Base-by-base conservation (phyloP, 1,139 yeast species). In the Nakaseomyces nivariensis region DNA sequence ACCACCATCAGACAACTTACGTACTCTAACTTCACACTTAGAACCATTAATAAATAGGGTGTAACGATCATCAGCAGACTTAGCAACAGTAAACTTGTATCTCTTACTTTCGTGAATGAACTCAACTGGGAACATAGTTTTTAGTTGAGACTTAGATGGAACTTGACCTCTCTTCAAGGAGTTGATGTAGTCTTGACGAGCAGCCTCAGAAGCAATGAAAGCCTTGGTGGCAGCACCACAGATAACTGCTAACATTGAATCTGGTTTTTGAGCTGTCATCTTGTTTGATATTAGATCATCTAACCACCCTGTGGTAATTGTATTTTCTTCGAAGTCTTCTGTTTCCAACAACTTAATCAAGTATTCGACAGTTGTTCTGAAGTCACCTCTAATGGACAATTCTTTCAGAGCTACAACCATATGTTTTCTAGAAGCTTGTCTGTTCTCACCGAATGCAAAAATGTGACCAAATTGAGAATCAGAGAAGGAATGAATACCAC, bases 381-480 rank as follows among this genome's bases (percentile, higher is more conserved):
- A 92, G 66, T 92, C 98, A 76, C 98, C 98, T 71, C 98, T 83
- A 63, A 92, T 92, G 52, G 95, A 85, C 61, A 92, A 78, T 70
- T 92, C 98, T 70, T 92, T 92, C 67, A 92, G 76, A 0, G 98
- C 98, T 52, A 92, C 97, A 58, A 92, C 97, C 98, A 92, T 92
- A 66, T 94, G 96, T 69, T 92, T 89, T 74, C 98, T 85, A 36
- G 97, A 87, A 41, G 96, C 96, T 69, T 87, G 95, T 74, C 98
- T 85, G 67, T 90, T 92, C 73, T 92, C 98, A 67, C 98, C 98
- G 71, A 90, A 94, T 40, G 98, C 97, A 67, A 92, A 92, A 58
- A 92, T 92, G 69, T 92, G 98, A 67, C 98, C 98, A 64, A 92
- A 92, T 72, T 92, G 98, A 49, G 98, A 90, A 70, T 92, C 98